Base-by-base conservation (phyloP, 2,329 filamentous ascomycete species). In the Hymenotorrendiella dingleyae region DNA sequence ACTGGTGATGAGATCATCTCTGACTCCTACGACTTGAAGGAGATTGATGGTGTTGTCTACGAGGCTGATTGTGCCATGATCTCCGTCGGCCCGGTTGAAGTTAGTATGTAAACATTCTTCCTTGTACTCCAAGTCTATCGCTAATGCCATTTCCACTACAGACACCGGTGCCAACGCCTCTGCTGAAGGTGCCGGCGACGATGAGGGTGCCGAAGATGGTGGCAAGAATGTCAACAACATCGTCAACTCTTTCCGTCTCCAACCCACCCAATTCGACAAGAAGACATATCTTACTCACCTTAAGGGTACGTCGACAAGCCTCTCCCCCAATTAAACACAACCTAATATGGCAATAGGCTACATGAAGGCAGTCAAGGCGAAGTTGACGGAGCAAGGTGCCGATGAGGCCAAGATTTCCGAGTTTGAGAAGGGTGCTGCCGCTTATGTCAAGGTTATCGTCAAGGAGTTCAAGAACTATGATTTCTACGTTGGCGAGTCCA, bases 131-230 rank as follows among this genome's bases (percentile, higher is more conserved):
- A n/a, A n/a, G n/a, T n/a, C 26, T 35, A 33, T 19, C 43, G 12
- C 12, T 6, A 7, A 29, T 8, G 10, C 29, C n/a, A 22, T 39
- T 30, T 51, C 55, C 36, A 58, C 47, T 43, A 23, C 44, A 88
- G 85, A 93, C 68, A 93, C 77, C 61, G 93, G 93, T 67, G 93
- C 90, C 75, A 98, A 98, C 71, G 86, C 93, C 59, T 97, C 91
- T 59, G 90, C 93, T 50, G 93, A 97, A 74, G 91, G 85, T 65
- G 86, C 73, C 43, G 86, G 82, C 0, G 87, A 90, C 59, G 84
- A 67, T 53, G 58, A 81, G 58, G n/a, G n/a, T n/a, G n/a, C n/a
- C n/a, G 90, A 94, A 37, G 88, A 94, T 59, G 42, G 57, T 36
- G 66, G 68, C 46, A 68, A 82, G 70, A 80, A 80, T 64, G 90